Conservation (phyloP, 306 rosid species). For the Cicer chorassanicum region DNA sequence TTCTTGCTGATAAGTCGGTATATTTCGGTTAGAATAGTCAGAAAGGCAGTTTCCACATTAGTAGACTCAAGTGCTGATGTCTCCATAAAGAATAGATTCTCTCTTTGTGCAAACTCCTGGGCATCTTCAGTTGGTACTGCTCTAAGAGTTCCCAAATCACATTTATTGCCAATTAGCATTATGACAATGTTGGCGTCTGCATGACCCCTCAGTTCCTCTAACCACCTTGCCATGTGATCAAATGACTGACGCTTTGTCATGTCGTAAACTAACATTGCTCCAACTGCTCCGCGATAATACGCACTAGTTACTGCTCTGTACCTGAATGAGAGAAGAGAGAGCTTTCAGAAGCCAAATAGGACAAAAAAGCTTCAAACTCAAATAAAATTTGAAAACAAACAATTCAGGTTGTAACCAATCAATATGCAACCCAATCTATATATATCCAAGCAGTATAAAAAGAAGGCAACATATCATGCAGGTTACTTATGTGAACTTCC, state of each 20-base stretch:
- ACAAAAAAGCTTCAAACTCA: conserved; percentile 20
- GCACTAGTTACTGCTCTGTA: conserved; percentile 94
- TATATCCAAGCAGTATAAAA: conserved; percentile 18
- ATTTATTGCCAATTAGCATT: conserved; percentile 88
- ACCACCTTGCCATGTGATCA: conserved; percentile 87
- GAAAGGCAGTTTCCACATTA: conserved; percentile 83
- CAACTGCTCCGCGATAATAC: conserved; percentile 93
- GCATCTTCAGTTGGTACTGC: conserved; percentile 95
- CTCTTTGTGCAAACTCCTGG: conserved; percentile 85
- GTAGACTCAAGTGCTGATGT: conserved; percentile 90
- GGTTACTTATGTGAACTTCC: background rate
- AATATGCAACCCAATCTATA: conserved; percentile 21
- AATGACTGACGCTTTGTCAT: conserved; percentile 88
- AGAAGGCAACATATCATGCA: background rate
- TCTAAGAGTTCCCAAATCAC: conserved; percentile 74
- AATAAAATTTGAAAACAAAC: conserved; percentile 11
- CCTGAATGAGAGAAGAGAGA: conserved; percentile 46
- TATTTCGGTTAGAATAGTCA: conserved; percentile 76
- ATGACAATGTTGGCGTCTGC: conserved; percentile 82
- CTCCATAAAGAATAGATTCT: conserved; percentile 91
- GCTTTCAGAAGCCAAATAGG: conserved; percentile 14
- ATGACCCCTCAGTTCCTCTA: conserved; percentile 87
- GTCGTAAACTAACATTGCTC: conserved; percentile 90
- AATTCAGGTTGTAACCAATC: background rate
- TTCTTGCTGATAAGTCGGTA: conserved; percentile 77